Base-by-base conservation (phyloP, 495 filamentous ascomycete species). In the Cercophora scortea region DNA sequence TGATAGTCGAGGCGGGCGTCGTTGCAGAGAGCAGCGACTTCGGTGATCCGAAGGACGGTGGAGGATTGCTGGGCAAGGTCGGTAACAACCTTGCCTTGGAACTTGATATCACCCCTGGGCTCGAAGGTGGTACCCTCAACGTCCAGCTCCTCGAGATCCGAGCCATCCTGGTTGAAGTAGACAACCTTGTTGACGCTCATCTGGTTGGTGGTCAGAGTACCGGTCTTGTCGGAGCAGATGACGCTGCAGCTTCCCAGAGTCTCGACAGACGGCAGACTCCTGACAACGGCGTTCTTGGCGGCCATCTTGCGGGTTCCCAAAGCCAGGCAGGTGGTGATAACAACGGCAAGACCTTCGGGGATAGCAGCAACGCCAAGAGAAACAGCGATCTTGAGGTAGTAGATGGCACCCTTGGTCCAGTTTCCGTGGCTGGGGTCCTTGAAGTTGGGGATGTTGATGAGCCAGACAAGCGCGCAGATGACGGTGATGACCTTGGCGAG, bases 151-250 rank as follows among this genome's bases (percentile, higher is more conserved):
- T 95, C 89, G 13, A 99, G 70, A 41, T 81, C 84, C 45, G 74
- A 78, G 38, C 89, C 90, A 47, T 79, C 72, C 53, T 83, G 77
- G 58, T 77, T 84, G 60, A 99, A 73, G 64, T 88, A 88, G 32
- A 96, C 87, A 40, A 96, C 76, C 71, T 91, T 95, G 66, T 83
- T 92, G 49, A 96, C 94, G 62, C 93, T 96, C 94, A 99, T 99
- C 71, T 99, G 90, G 72, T 97, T 99, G 36, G 94, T 99, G 25
- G 94, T 99, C 64, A 99, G 72, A 18, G 94, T 99, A 56, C 94
- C 94, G 1, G 94, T 99, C 77, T 99, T 99, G 74, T 99, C 94
- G n/a, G 94, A 99, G 74, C 94, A 99, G 64, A 99, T 95, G 50
- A 99, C 90, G 63, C 93, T 97, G 77, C 94, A 99, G 79, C 94